Evolutionary conservation across 148 eudicot genomes (phyloP), one percentile per base, ranked within the genome.

Genomic region (Arctostaphylos glauca): DNA sequence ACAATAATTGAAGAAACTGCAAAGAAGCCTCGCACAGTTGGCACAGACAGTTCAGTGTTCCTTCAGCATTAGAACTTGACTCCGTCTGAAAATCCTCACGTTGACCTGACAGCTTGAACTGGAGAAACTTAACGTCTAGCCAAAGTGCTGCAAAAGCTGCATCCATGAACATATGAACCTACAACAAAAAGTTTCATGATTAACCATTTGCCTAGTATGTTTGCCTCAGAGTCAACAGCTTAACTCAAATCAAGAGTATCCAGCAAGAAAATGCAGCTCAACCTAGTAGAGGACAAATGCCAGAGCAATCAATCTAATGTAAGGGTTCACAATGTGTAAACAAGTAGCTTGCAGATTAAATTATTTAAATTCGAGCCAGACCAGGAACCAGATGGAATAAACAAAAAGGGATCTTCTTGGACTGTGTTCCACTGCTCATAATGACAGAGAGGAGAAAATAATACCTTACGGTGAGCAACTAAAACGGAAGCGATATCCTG

Each of bases 21-120:
- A 94, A 86, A 81, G 99, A 92, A 89, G 93, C 94, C 89, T 96
- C 99, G 83, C 98, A 94, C 81, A 93, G 98, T 87, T 88, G 94
- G 90, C 95, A 96, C 77, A 88, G 86, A 87, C 85, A 87, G 70
- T 82, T 83, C 71, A 94, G 84, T 43, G 83, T 74, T 84, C 81
- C 90, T 79, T 90, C 95, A 84, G 81, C 82, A 68, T 76, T 85
- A 83, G 62, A 77, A 87, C 80, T 80, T 79, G 91, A 80, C 48
- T 87, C 81, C 21, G 60, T 78, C 58, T 25, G 31, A 82, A 66
- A 54, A 58, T 87, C 88, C 77, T 81, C 84, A 80, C 70, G 81
- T 79, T 86, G 85, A 87, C 88, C 85, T 68, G 92, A 91, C 84
- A 94, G 56, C 86, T 81, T 93, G 71, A 83, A 79, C 80, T 87